Evolutionary conservation across 139 green algal genomes (phyloP).

Genomic region (Micractinium conductrix): DNA sequence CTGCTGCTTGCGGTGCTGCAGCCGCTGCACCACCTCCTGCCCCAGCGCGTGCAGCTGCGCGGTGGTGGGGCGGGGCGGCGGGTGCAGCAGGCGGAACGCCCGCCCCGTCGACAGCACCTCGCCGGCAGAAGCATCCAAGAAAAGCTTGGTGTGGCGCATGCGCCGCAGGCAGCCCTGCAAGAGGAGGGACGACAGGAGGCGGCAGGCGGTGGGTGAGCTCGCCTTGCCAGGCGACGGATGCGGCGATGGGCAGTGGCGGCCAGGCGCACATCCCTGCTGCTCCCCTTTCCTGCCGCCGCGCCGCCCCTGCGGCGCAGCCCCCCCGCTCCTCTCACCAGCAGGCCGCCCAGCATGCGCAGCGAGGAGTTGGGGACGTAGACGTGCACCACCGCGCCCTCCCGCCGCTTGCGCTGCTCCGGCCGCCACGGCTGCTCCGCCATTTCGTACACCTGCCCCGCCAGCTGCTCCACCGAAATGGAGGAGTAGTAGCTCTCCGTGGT

Average conservation of each 20-base stretch:
- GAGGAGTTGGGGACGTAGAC: slow-evolving; percentile 5
- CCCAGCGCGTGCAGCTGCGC: not conserved
- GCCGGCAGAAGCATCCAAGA: not conserved
- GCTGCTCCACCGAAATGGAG: not conserved
- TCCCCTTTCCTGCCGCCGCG: not conserved
- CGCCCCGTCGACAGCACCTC: not conserved
- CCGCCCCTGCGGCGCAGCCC: not conserved
- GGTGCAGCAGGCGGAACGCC: not conserved
- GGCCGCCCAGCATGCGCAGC: not conserved
- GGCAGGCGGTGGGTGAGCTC: not conserved
- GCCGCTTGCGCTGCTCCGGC: not conserved
- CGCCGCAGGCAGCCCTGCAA: slow-evolving; percentile 17
- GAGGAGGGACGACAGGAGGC: not conserved
- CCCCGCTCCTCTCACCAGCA: not conserved
- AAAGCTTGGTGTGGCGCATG: slow-evolving; percentile 17
- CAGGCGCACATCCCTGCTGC: not conserved
- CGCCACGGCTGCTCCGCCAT: slow-evolving; percentile 1
- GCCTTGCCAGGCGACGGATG: not conserved
- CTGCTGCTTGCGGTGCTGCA: not conserved
- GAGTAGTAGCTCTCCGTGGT: slow-evolving; percentile 9
- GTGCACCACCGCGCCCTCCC: not conserved
- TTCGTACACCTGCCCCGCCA: not conserved
- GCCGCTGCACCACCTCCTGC: not conserved
- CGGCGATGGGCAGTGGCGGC: not conserved
- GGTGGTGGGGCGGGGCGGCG: not conserved